Evolutionary conservation across 352 stramenopile genomes (phyloP), one percentile per base, ranked within the genome.

Genomic region (Albugo laibachii): DNA sequence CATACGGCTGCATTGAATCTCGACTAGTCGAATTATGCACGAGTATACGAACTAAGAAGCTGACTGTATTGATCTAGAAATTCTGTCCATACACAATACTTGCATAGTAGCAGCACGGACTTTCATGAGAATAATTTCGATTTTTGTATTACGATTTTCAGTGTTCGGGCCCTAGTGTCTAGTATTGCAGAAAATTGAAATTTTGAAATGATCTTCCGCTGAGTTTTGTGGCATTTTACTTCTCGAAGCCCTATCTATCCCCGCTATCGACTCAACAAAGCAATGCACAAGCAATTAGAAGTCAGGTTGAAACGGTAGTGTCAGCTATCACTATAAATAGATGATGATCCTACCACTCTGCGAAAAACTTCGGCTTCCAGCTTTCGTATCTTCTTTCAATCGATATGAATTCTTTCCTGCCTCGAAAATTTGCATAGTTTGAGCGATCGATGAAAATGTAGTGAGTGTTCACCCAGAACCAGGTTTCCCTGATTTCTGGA

Each of bases 1-100:
- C 18, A 92, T 92, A 49, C 73, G 78, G 43, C 74, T 85, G 57
- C 70, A 70, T 19, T 92, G 78, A 92, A 49, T 92, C 78, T 38
- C 59, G 61, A 18, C 64, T 92, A 0, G 66, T 87, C 24, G 64
- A 69, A 19, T 55, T 74, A 3, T 51, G 87, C 21, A 80, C 75
- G 12, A 65, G 62, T 24, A 49, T 83, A 19, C 75, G 84, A 49
- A 68, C 59, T 5, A 69, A 74, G 5, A 79, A 58, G 21, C 64
- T 92, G 13, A 48, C 78, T 2, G 73, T 88, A 12, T 63, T 72
- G 11, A 58, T 80, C 5, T 52, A 87, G 37, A 69, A 66, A 31
- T 92, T 80, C 39, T 50, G 87, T 14, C 24, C 24, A 31, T 31
- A 31, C 8, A 31, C 24, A 8, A 31, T 8, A 8, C 24, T 31